Base-by-base conservation (phyloP, 805 yeast species). In the Kodamaea kaohsiungensis region DNA sequence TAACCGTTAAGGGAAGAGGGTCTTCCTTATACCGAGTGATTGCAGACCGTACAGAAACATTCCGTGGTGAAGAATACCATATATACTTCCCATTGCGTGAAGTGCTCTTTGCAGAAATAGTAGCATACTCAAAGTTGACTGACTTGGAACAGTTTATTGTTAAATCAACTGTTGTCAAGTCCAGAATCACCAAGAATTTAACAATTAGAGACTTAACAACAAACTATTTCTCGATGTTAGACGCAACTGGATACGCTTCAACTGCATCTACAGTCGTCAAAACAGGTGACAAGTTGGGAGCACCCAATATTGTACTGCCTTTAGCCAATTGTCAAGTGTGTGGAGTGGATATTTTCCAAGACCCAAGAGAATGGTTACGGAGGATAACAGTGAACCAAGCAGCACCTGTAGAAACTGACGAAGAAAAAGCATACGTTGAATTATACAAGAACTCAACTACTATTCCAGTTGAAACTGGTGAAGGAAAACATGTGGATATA, bases 241-340 rank as follows among this genome's bases (percentile, higher is more conserved):
- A 90, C 63, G 78, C 78, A 5, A 73, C 75, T 8, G 91, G 85
- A 13, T 91, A 91, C 65, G 91, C 96, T 0, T 89, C 93, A 53
- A 89, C 93, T 1, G 91, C 92, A 2, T 88, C 97, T 0, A 92
- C 98, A 0, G 98, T 93, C 17, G 91, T 91, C 12, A 86, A 89
- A 59, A 91, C 96, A 0, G 97, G 95, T 4, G 86, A 86, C 48
- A 91, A 93, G 66, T 70, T 92, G 46, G 79, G 78, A 1, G 76
- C 76, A 7, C 89, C 89, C 0, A 65, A 55, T 49, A 49, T 51
- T 18, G 55, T 46, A 9, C 52, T 40, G 1, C 62, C 53, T 9
- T 60, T 60, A 1, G 64, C 59, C 5, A 50, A 47, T 5, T 90
- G 96, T 67, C 69, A 69, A 12, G 59, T 89, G 0, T 90, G 97